Percentiles rank a stretch among this genome's conserved stretches.
These are phyloP conservation scores for Euphorbia schlechtendalii DNA, from an alignment of 441 rosid genomes.

Conservation along the genomic window DNA sequence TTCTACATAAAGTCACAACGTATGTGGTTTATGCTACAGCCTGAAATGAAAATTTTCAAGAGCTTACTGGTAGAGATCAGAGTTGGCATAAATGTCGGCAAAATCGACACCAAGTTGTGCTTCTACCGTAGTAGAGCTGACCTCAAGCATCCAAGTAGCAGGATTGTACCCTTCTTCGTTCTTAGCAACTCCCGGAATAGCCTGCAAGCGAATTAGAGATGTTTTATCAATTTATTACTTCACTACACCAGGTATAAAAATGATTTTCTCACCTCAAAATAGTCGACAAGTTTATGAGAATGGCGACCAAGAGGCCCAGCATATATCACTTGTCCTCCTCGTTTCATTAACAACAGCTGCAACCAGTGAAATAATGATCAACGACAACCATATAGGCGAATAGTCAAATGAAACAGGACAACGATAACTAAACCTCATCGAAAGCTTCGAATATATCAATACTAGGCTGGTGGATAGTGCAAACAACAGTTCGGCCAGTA, in stretches of 20 bases:
- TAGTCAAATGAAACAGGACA: not conserved
- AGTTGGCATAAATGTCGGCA: slow-evolving; percentile 45
- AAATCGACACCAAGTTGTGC: slow-evolving; percentile 49
- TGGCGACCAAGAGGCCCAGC: slow-evolving; percentile 12
- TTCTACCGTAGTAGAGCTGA: slow-evolving; percentile 38
- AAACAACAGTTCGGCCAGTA: slow-evolving; percentile 17
- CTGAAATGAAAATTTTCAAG: no score
- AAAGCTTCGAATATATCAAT: slow-evolving; percentile 17
- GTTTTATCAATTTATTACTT: no score
- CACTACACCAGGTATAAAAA: not conserved
- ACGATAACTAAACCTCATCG: slow-evolving; percentile 11
- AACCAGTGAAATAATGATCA: not conserved
- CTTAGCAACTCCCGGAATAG: slow-evolving; percentile 45
- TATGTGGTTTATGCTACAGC: no score
- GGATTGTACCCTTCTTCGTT: slow-evolving; percentile 52
- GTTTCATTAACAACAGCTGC: slow-evolving; percentile 16
- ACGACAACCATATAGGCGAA: not conserved
- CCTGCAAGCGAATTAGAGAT: slow-evolving; percentile 26
- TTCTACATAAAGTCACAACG: not conserved
- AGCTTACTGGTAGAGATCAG: slow-evolving; percentile 21
- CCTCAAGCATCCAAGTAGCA: slow-evolving; percentile 64
- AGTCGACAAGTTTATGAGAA: no score
- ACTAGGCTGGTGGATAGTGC: slow-evolving; percentile 17
- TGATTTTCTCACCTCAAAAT: slow-evolving; percentile 15
- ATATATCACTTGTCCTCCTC: slow-evolving; percentile 20